Percentiles rank a stretch among this genome's conserved stretches.
Evolutionary conservation across 2,329 filamentous ascomycete genomes (phyloP).

Genomic region (Dactylonectria estremocensis): DNA sequence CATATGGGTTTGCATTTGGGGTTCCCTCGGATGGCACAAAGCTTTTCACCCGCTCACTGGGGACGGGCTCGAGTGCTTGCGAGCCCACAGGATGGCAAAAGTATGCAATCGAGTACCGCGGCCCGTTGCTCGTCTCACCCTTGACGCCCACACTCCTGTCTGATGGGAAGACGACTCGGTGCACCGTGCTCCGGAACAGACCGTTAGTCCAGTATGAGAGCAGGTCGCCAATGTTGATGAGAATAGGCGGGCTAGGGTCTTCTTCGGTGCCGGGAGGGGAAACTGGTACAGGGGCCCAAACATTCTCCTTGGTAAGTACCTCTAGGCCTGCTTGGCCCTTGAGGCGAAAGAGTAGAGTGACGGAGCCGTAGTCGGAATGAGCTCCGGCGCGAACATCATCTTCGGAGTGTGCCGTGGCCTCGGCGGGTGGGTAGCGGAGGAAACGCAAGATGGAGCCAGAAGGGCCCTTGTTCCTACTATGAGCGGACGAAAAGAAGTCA

Average conservation of each 20-base stretch:
- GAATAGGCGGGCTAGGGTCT: slow-evolving; percentile 78
- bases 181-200: slow-evolving; percentile 87
- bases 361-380: slow-evolving; percentile 87
- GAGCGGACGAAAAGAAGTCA: slow-evolving; percentile 70
- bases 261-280: slow-evolving; percentile 71
- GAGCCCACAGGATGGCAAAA: slow-evolving; percentile 76
- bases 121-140: slow-evolving; percentile 65
- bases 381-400: slow-evolving; percentile 88
- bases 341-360: slow-evolving; percentile 87
- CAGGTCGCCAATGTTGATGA: slow-evolving; percentile 82
- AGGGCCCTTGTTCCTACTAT: slow-evolving; percentile 60
- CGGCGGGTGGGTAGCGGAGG: slow-evolving; percentile 78
- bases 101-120: slow-evolving; percentile 77
- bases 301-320: slow-evolving; percentile 73
- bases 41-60: slow-evolving; percentile 69
- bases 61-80: slow-evolving; percentile 70
- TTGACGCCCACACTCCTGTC: slow-evolving; percentile 45
- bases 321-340: slow-evolving; percentile 89
- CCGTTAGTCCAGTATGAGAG: slow-evolving; percentile 93
- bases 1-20: slow-evolving; percentile 62
- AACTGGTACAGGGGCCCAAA: slow-evolving; percentile 78
- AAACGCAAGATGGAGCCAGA: slow-evolving; percentile 77
- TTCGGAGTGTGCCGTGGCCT: slow-evolving; percentile 59
- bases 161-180: slow-evolving; percentile 83
- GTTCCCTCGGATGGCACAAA: slow-evolving; percentile 54